Conservation (phyloP, 1,284 basidiomycete species). For the Leucoagaricus sp. region DNA sequence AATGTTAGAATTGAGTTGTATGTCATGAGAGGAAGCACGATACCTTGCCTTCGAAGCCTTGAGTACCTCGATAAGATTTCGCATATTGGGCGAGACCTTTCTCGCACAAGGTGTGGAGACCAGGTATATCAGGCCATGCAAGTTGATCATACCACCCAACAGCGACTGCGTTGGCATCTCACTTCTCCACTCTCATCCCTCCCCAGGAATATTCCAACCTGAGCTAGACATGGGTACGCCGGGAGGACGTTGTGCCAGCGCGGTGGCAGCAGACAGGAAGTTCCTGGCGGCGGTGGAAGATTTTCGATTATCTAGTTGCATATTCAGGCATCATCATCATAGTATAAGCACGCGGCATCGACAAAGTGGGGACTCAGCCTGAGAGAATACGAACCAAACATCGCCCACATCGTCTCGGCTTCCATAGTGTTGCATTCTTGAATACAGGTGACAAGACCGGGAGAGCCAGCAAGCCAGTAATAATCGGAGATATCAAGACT, state of each 20-base stretch:
- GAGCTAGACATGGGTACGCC: conserved; percentile 45
- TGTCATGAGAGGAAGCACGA: neutral
- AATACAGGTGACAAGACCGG: conserved; percentile 45
- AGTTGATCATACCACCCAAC: conserved; percentile 46
- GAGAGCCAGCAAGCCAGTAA: conserved; percentile 47
- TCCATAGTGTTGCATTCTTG: conserved; percentile 42
- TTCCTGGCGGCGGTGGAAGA: conserved; percentile 10
- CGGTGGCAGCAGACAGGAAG: too few relatives aligned
- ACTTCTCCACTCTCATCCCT: conserved; percentile 31
- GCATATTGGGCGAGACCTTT: conserved; percentile 38
- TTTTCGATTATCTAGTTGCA: neutral
- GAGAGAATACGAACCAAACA: conserved; percentile 41
- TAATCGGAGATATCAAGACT: too few relatives aligned
- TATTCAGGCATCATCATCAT: conserved; percentile 2
- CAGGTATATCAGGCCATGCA: conserved; percentile 42
- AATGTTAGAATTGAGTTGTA: too few relatives aligned
- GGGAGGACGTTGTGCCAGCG: conserved; percentile 50
- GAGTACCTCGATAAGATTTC: conserved; percentile 40
- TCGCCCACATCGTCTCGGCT: conserved; percentile 46
- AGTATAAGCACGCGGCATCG: neutral
- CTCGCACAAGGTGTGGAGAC: conserved; percentile 34
- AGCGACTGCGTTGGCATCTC: conserved; percentile 48
- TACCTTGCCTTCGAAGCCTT: conserved; percentile 42
- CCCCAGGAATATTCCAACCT: conserved; percentile 34
- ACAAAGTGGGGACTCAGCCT: neutral